These are phyloP conservation scores for Durio zibethinus DNA, from an alignment of 345 rosid species.

Conservation along the genomic window DNA sequence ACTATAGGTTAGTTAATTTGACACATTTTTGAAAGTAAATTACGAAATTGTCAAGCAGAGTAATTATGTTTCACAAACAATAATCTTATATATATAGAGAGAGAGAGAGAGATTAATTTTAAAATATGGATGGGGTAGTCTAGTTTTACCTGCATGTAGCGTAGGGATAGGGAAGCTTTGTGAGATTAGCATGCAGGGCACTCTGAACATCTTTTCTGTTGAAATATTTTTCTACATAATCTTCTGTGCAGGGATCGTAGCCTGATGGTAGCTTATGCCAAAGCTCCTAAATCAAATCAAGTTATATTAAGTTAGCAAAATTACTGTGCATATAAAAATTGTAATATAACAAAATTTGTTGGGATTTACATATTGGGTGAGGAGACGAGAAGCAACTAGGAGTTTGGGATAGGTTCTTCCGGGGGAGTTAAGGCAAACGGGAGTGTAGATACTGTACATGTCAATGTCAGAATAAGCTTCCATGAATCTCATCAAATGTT, in stretches of 20 bases:
- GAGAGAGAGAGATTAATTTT: no score
- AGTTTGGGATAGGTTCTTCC: slow-evolving; percentile 20
- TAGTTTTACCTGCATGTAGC: slow-evolving; percentile 54
- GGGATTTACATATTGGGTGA: slow-evolving; percentile 25
- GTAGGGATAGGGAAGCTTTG: slow-evolving; percentile 58
- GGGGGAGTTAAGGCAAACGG: slow-evolving; percentile 36
- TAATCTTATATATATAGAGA: no score
- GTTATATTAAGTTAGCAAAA: not conserved
- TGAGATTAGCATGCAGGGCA: slow-evolving; percentile 68
- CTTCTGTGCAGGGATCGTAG: slow-evolving; percentile 68
- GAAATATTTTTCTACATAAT: slow-evolving; percentile 47
- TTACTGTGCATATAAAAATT: not conserved
- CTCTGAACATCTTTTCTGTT: slow-evolving; percentile 68
- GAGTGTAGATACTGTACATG: slow-evolving; percentile 65
- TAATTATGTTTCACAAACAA: not conserved
- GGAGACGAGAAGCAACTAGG: slow-evolving; percentile 33
- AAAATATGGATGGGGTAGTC: not conserved
- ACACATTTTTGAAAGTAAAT: not conserved
- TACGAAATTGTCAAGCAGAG: not conserved
- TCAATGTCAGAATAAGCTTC: slow-evolving; percentile 51
- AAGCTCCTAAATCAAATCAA: slow-evolving; percentile 34
- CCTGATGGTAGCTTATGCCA: slow-evolving; percentile 57
- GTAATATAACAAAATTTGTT: not conserved
- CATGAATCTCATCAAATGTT: slow-evolving; percentile 29
- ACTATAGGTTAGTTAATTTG: not conserved